phyloP scores from a whole-genome alignment of 2,329 filamentous ascomycete species.

The Colletotrichum sp. region DNA sequence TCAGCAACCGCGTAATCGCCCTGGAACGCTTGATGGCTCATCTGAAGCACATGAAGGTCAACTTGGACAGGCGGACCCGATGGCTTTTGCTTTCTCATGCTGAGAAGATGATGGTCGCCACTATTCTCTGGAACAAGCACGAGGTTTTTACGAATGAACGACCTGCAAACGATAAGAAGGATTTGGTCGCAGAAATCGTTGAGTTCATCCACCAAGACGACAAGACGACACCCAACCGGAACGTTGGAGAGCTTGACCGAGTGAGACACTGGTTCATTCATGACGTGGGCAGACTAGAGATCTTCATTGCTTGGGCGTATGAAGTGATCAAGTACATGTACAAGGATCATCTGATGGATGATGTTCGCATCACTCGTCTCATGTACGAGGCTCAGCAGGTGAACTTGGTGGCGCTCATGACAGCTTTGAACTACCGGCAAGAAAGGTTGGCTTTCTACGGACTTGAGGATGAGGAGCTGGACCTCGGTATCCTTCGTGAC shows the following conservation, averaged over 20 bases:
- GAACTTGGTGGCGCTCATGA: conserved; percentile 72
- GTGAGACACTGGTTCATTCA: conserved; percentile 88
- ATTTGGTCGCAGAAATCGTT: conserved; percentile 76
- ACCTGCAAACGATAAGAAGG: conserved; percentile 66
- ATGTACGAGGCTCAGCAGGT: conserved; percentile 72
- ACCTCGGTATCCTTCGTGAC: conserved; percentile 66
- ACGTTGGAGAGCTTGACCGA: conserved; percentile 74
- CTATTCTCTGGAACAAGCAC: conserved; percentile 80
- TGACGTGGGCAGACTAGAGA: conserved; percentile 74
- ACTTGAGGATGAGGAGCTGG: conserved; percentile 69
- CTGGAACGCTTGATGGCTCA: conserved; percentile 78
- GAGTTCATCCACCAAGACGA: conserved; percentile 78
- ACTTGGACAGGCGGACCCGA: conserved; percentile 70
- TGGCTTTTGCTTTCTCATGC: conserved; percentile 90
- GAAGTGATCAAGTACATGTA: conserved; percentile 77
- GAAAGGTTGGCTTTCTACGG: conserved; percentile 76
- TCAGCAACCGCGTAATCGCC: conserved; percentile 74
- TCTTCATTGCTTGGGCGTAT: conserved; percentile 80
- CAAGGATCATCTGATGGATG: conserved; percentile 63
- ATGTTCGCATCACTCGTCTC: conserved; percentile 57
- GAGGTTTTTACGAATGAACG: conserved; percentile 70
- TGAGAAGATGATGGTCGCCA: conserved; percentile 85
- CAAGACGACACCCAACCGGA: conserved; percentile 70
- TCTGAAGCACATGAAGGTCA: conserved; percentile 68
- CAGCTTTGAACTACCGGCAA: conserved; percentile 73